Base-by-base conservation (phyloP, 2,329 filamentous ascomycete species). In the Aspergillus oerlinghausenensis region DNA sequence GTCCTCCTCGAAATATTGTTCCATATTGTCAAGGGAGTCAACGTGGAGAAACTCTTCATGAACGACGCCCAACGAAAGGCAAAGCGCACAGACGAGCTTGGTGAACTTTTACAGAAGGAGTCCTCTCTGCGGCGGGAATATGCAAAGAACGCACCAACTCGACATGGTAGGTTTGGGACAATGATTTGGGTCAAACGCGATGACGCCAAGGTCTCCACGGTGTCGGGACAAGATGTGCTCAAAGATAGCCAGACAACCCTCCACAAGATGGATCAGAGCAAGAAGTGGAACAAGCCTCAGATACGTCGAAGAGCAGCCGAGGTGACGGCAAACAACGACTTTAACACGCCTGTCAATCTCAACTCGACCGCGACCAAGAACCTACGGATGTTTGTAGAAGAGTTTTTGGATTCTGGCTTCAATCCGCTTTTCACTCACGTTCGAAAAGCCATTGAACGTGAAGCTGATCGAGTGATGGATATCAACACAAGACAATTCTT, bases 121-220 rank as follows among this genome's bases (percentile, higher is more conserved):
- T 86, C 87, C 2, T 84, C 87, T n/a, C 89, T 96, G 85, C 80
- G 90, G 54, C 85, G 88, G 65, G 83, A 88, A 50, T 88, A 92
- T 65, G 88, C 88, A 54, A 88, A 86, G 64, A 87, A 87, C 68
- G 89, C 89, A 2, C 90, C 92, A 0, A 92, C 91, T 3, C 82
- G 94, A 50, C 94, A 99, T 73, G 96, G 92, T 65, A 85, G 94
- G 35, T 99, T 97, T 67, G 94, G 94, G 2, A 96, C 92, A 10
- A 97, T 97, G 90, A 86, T 97, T 35, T 97, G 93, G 92, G 85
- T 99, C 40, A 91, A 96, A 76, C 82, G 92, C 55, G 89, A 92
- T 50, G 88, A 92, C 64, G 86, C 88, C 51, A 92, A 92, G 67
- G 84, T 94, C 65, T 88, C 90, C 0, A 92, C 92, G 0, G 83